These are phyloP conservation scores for Aspergillus arachidicola DNA, from an alignment of 2,329 filamentous ascomycete species.

Conservation along the genomic window DNA sequence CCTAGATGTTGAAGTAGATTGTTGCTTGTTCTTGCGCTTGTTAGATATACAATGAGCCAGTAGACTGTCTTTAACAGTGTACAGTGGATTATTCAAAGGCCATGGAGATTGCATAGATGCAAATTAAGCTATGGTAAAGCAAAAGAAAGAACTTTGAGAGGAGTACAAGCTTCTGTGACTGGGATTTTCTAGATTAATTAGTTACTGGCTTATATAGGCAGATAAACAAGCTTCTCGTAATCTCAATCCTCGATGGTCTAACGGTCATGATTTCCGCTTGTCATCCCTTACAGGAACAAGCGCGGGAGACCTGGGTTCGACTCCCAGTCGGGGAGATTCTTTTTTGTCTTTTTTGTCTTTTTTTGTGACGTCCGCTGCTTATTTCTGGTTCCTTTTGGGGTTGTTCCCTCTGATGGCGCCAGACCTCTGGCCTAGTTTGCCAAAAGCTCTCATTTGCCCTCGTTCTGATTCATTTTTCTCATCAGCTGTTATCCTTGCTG, in stretches of 20 bases:
- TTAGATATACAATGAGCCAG: not conserved
- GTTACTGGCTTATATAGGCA: not conserved
- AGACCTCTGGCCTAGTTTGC: no score
- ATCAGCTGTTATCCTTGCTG: no score
- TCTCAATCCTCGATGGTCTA: constrained; percentile 17
- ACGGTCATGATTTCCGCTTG: constrained; percentile 21
- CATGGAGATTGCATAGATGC: not conserved
- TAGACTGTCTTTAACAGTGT: not conserved
- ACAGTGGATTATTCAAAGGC: not conserved
- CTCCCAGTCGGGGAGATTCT: constrained; percentile 15
- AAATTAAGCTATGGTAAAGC: not conserved
- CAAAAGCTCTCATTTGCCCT: no score
- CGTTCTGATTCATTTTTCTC: no score
- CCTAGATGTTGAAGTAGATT: not conserved
- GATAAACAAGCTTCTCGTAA: not conserved
- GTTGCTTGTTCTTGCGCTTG: no score
- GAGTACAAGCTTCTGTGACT: no score
- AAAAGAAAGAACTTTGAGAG: no score
- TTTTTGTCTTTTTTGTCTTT: no score
- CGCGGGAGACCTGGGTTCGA: constrained; percentile 19
- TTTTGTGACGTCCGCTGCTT: no score
- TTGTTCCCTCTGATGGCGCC: no score
- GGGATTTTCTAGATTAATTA: no score
- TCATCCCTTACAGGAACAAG: constrained; percentile 13
- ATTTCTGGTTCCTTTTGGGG: no score